Base-by-base conservation (phyloP, 345 rosid species). In the Eucalyptus pauciflora region DNA sequence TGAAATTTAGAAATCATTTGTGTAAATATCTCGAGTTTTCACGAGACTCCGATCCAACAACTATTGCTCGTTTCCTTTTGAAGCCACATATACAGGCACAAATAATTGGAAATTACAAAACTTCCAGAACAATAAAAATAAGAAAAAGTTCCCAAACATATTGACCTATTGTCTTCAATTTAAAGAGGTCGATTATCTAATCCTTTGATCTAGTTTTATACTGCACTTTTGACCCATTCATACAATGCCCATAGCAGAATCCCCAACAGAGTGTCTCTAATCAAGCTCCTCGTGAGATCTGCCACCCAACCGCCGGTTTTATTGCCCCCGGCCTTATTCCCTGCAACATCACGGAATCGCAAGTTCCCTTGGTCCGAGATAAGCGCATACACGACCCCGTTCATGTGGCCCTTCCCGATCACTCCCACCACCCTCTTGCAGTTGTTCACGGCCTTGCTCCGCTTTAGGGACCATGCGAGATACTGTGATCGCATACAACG, bases 371-470 rank as follows among this genome's bases (percentile, higher is more conserved):
- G 94, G 86, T 97, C 98, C 1, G 99, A 96, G 12, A 95, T 90
- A 48, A 97, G 89, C 11, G 99, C 94, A 56, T 96, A 96, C 81
- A 96, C 93, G 86, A 97, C 96, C 16, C 99, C 98, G 13, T 95
- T 97, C 97, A 96, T 93, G 89, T 96, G 99, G 58, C 99, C 97
- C 88, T 92, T 96, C 51, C 99, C 99, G 1, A 94, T 95, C 89
- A 95, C 95, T 48, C 98, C 98, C 88, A 95, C 98, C 90, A 97
- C 98, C 49, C 90, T 94, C 93, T 93, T 95, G 71, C 96, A 91
- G 49, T 93, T 94, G 87, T 95, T 95, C 93, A 96, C 98, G 1
- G 98, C 98, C 91, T 96, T 96, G 94, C 99, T 96, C 89, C 99
- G 93, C 92, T 96, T 96, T 88, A 96, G 92, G 29, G 98, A 96